Evolutionary conservation across 768 basidiomycete genomes (phyloP), one percentile per base, ranked within the genome.

Genomic region (Rhizopogon rudus): DNA sequence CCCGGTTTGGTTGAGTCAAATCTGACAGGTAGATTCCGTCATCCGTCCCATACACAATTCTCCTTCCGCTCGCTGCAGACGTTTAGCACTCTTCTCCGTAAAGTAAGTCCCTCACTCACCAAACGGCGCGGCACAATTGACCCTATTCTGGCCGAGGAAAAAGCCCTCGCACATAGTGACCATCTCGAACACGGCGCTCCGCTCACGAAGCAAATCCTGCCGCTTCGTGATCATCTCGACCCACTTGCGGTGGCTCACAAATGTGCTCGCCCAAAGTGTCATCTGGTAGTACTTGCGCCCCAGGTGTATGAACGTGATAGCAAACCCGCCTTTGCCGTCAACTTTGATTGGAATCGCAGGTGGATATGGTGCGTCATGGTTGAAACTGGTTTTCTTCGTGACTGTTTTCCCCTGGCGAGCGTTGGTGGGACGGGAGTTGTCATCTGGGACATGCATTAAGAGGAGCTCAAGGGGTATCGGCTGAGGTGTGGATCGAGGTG

Each of bases 1-100:
- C 91, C 44, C 84, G 81, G 60, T 82, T 83, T 37, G 77, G 70
- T 52, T 91, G 88, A 44, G 83, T 79, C 29, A 97, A 74, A 67
- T 98, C 92, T 28, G 93, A 93, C 57, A 98, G 80, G 67, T 98
- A 99, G 25, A 99, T 89, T 25, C 97, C 97, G 60, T 98, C 94
- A 63, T 95, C 91, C 4, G 96, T 96, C n/a, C 96, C 97, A 70
- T 95, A 98, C 8, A 91, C 94, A 61, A 97, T 85, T 54, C 86
- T 81, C 62, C 88, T 76, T 12, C 93, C 96, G 54, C 81, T 82
- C 64, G 81, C 95, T 97, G 68, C 37, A 49, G 53, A 9, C 37
- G 28, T 16, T 59, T 51, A 63, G 53, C 31, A 44, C 3, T 17
- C 14, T 25, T 52, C 6, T n/a, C 25, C 17, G 0, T 17, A 6